These are phyloP conservation scores for Cyclotella choctawhatcheeana DNA, from an alignment of 108 stramenopile genomes.

Conservation along the genomic window DNA sequence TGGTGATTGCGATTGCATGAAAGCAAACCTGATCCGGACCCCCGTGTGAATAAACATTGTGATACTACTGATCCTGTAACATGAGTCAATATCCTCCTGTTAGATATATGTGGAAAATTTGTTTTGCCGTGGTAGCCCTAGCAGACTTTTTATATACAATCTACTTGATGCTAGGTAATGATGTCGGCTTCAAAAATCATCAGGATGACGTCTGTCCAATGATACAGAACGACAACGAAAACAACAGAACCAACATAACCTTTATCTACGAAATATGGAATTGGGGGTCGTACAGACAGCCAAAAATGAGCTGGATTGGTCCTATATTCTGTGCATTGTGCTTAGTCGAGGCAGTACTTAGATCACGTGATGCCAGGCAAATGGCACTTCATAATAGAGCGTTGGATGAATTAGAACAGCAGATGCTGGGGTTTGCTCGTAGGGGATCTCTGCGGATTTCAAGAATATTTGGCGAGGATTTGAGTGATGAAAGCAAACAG, in stretches of 20 bases:
- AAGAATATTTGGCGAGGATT: slow-evolving; percentile 30
- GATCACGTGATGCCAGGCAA: slow-evolving; percentile 55
- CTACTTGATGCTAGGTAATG: slow-evolving; percentile 14
- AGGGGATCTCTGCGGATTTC: slow-evolving; percentile 25
- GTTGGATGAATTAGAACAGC: slow-evolving; percentile 58
- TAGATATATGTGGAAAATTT: slow-evolving; percentile 35
- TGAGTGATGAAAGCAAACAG: slow-evolving; percentile 13
- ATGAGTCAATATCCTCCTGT: slow-evolving; percentile 13
- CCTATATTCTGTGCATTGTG: slow-evolving; percentile 51
- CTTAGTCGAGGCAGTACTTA: slow-evolving; percentile 52
- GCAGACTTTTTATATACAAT: slow-evolving; percentile 35
- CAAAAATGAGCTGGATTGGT: slow-evolving; percentile 38
- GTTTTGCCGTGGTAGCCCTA: slow-evolving; percentile 35
- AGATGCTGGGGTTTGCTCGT: slow-evolving; percentile 43
- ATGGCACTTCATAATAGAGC: slow-evolving; percentile 57
- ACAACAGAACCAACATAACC: slow-evolving; percentile 17
- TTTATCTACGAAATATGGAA: slow-evolving; percentile 3
- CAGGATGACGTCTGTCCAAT: slow-evolving; percentile 30
- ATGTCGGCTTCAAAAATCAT: slow-evolving; percentile 7
- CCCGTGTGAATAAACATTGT: too few species aligned
- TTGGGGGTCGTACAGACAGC: slow-evolving; percentile 2
- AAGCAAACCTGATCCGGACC: too few species aligned
- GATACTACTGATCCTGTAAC: too few species aligned
- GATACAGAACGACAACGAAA: slow-evolving; percentile 12
- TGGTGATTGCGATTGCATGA: too few species aligned